Evolutionary conservation across 202 grass and related monocot species (phyloP), one percentile per base, ranked within the genome.

Genomic region (Bolboschoenoplectus hybrid): DNA sequence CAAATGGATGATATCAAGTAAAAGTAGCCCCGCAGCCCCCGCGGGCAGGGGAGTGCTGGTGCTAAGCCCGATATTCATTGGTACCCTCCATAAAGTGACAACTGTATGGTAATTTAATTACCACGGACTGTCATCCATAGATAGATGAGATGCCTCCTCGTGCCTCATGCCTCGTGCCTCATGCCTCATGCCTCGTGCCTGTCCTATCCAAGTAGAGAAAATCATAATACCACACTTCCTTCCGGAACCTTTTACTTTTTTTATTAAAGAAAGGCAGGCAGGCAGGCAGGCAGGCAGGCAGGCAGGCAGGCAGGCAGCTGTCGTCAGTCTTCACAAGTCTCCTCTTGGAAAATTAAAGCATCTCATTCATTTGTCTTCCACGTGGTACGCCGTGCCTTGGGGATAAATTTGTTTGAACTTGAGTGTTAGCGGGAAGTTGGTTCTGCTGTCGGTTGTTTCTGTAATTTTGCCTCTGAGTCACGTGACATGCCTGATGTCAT

Each of bases 381-480:
- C 78, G 78, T 81, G 78, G 60, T 81, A 34, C 40, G 12, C 61
- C 63, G 10, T 20, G 80, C 34, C 17, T 82, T 82, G 5, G 11
- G 8, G 51, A 64, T 14, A 0, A 64, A 46, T 43, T 47, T 14
- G 41, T 62, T 65, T 67, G 61, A 82, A 82, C 45, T 16, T 82
- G 57, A 45, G 36, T 43, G 53, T 82, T 82, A 82, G 80, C 80
- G 80, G 80, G 61, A 82, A 82, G 60, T 34, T 61, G 74, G 35
- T 4, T 5, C 13, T 16, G 38, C 38, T 4, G 68, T 45, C 40
- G 41, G 16, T 72, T 72, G 16, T 20, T 41, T 1, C 36, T 68
- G 38, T 41, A 39, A 68, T 41, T 41, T 14, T 40, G 36, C 65
- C 36, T 41, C 11, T 26, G 26, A 26, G 26, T 36, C 63, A 14